A percentile compares a stretch with the other conserved stretches of the same genome.
Conservation (phyloP, 2,329 filamentous ascomycete species). For the Fusarium sp. region DNA sequence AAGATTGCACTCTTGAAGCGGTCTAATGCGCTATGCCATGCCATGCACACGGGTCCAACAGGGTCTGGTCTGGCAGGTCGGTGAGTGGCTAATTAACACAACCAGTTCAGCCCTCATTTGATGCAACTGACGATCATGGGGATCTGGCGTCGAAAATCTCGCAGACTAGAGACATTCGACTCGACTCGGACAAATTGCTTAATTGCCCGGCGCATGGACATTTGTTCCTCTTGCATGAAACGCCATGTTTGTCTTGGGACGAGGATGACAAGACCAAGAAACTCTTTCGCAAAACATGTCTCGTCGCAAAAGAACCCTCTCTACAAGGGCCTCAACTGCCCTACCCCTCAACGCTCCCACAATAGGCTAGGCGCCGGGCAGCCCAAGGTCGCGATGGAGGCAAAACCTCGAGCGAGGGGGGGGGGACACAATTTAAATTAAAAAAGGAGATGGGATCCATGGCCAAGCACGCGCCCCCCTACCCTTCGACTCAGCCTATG, state of each 20-base stretch:
- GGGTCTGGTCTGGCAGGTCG: slow-evolving; percentile 1
- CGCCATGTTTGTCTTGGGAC: not conserved
- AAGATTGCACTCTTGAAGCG: slow-evolving; percentile 27
- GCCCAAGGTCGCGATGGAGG: slow-evolving; percentile 31
- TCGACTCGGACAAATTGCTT: not conserved
- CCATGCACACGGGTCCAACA: not conserved
- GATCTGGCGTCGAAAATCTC: slow-evolving; percentile 11
- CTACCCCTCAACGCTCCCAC: slow-evolving; percentile 20
- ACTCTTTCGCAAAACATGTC: slow-evolving; percentile 14
- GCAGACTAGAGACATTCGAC: not conserved
- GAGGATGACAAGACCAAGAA: not conserved
- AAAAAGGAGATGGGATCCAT: slow-evolving; percentile 25
- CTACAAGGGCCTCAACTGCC: not conserved
- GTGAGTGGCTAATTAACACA: slow-evolving; percentile 28
- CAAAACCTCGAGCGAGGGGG: slow-evolving; percentile 20
- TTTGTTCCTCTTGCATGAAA: not conserved
- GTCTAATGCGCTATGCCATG: slow-evolving; percentile 8
- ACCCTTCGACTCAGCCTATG: slow-evolving; percentile 28
- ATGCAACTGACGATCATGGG: slow-evolving; percentile 16
- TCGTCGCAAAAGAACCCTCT: slow-evolving; percentile 4
- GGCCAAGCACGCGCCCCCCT: slow-evolving; percentile 2
- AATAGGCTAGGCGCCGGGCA: slow-evolving; percentile 28
- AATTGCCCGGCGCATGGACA: not conserved
- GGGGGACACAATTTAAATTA: slow-evolving; percentile 36
- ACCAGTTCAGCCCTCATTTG: slow-evolving; percentile 22